phyloP scores from a whole-genome alignment of 2,329 filamentous ascomycete species.

The Colletotrichum gigasporum region DNA sequence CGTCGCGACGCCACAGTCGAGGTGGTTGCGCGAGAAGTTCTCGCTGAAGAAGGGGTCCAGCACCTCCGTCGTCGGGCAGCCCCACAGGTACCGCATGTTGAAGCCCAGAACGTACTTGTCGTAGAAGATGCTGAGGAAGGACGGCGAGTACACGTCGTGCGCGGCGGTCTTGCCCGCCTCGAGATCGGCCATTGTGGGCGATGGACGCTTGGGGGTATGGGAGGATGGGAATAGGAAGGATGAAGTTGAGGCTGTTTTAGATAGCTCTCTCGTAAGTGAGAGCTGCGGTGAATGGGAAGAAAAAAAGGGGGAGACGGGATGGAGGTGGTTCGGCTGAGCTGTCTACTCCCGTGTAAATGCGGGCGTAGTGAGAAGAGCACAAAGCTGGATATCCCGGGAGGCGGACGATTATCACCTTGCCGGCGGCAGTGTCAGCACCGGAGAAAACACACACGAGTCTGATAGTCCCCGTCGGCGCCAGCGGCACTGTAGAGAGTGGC shows the following conservation, averaged over 20 bases:
- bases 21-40: conserved; percentile 45
- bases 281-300: not conserved
- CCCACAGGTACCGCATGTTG: conserved; percentile 48
- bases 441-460: not conserved
- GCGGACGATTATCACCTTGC: not conserved
- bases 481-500: not conserved
- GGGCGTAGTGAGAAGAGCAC: not conserved
- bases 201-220: no score
- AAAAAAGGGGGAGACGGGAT: not conserved
- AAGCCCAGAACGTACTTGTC: conserved; percentile 45
- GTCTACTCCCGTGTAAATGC: not conserved
- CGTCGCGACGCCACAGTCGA: conserved; percentile 51
- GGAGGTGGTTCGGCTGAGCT: not conserved
- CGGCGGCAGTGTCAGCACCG: not conserved
- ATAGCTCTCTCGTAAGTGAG: no score
- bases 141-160: conserved; percentile 17
- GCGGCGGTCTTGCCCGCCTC: conserved; percentile 3
- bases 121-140: conserved; percentile 37
- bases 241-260: not conserved
- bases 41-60: conserved; percentile 46
- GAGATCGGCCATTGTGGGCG: conserved; percentile 13
- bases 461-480: no score
- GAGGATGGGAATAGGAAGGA: not conserved
- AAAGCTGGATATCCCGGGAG: not conserved
- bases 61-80: conserved; percentile 40